Conservation (phyloP, 164 flowering plant genomes). For the Vitis cinerea region DNA sequence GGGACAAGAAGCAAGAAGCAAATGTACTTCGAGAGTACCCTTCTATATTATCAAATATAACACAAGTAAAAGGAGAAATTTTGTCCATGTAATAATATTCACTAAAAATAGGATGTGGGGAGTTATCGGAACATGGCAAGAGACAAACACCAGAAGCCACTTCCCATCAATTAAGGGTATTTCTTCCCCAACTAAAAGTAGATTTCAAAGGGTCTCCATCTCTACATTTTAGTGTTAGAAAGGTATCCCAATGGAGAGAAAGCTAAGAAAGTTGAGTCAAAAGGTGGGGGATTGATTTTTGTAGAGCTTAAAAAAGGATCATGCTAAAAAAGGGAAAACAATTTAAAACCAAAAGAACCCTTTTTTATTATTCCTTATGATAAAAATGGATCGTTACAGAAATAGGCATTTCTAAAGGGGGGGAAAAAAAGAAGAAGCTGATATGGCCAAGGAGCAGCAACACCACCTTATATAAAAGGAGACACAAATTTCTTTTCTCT, state of each 20-base stretch:
- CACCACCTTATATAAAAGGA: no score
- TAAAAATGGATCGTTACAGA: conserved; percentile 7
- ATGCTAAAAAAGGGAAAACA: conserved; percentile 30
- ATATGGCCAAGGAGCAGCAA: neutral
- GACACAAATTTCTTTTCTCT: no score
- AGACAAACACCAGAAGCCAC: neutral
- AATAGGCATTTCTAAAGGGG: conserved; percentile 20
- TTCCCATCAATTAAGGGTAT: conserved; percentile 7
- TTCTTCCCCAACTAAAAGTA: conserved; percentile 3
- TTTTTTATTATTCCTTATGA: conserved; percentile 10
- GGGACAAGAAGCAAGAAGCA: no score
- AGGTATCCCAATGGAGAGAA: conserved; percentile 1
- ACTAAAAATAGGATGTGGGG: neutral
- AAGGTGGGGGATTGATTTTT: conserved; percentile 7
- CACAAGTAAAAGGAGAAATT: no score
- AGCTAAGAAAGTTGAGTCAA: conserved; percentile 28
- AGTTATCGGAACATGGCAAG: neutral
- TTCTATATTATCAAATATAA: no score
- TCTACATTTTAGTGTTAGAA: conserved; percentile 7
- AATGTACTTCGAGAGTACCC: no score
- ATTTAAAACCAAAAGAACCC: conserved; percentile 24
- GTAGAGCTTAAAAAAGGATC: conserved; percentile 18
- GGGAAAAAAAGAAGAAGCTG: neutral
- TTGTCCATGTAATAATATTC: no score
- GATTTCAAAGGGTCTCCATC: conserved; percentile 6